Base-by-base conservation (phyloP, 352 stramenopile species). In the Globisporangium radiosum region DNA sequence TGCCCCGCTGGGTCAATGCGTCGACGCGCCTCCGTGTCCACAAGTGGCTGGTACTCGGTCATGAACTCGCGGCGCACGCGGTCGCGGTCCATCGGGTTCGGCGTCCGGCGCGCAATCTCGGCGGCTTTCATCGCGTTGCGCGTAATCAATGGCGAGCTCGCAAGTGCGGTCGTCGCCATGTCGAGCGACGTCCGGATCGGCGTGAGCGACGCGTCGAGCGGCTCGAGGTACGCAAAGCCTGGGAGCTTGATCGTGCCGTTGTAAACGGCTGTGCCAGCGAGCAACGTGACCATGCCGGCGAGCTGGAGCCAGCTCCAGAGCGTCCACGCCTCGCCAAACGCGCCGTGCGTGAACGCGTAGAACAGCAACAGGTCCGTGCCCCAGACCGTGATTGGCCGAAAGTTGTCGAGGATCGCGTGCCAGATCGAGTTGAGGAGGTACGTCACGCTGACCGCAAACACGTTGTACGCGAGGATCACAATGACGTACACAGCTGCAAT, bases 361-460 rank as follows among this genome's bases (percentile, higher is more conserved):
- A 97, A 99, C 36, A 99, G 96, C 57, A 98, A 68, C 25, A 99
- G 75, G 76, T 99, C 96, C 13, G 81, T 90, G 17, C 71, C 81
- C 95, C 96, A 99, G 11, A 99, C 94, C 9, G 92, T 98, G 63
- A 99, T 97, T 9, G 95, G 94, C 42, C 94, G 83, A 75, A 98
- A 98, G 68, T 99, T 99, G 81, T 99, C 95, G 11, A 99, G 72
- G 69, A 99, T 99, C 38, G 95, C 96, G 78, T 99, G 95, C 95
- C 95, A 99, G 52, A 99, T 96, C 47, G 89, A 97, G 76, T 97
- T 98, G 40, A 99, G 72, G 59, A 98, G 73, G 59, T 97, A 98
- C 45, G 95, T 98, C 8, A 99, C 94, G 52, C 97, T 93, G 14
- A 99, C 94, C 11, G 94, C 94, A 65, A 98, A 97, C 17, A 98